A percentile compares a stretch with the other conserved stretches of the same genome.
These are phyloP conservation scores for Luffa aegyptiaca DNA, from an alignment of 306 rosid genomes.

Conservation along the genomic window DNA sequence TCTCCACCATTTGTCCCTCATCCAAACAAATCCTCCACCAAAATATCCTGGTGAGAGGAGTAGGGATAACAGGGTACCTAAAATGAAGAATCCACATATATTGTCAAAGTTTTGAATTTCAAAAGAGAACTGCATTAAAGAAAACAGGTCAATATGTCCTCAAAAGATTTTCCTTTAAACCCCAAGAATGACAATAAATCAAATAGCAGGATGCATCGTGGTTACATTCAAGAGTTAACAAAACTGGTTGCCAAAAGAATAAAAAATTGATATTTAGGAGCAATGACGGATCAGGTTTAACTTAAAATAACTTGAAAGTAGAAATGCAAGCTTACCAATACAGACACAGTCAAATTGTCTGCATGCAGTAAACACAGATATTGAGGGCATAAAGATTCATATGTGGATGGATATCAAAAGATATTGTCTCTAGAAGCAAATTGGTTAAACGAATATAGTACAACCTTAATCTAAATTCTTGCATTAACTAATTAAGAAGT, in stretches of 20 bases:
- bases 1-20: constrained; percentile 99
- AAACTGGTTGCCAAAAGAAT: neutral
- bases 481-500: neutral
- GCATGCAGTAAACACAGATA: neutral
- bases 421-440: neutral
- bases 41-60: constrained; percentile 77
- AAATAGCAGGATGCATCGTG: neutral
- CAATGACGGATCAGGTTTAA: neutral
- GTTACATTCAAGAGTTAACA: neutral
- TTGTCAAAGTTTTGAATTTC: constrained; percentile 4
- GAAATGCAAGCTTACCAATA: neutral
- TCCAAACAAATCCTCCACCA: constrained; percentile 99
- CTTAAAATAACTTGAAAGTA: neutral
- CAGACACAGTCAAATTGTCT: neutral
- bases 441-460: neutral
- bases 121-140: neutral
- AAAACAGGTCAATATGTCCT: neutral
- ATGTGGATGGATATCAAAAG: neutral
- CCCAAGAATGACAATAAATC: neutral
- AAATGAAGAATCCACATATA: constrained; percentile 12
- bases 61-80: constrained; percentile 91
- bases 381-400: neutral
- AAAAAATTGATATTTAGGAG: neutral
- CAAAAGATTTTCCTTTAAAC: neutral
- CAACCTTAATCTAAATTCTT: neutral